These are phyloP conservation scores for Trichoderma gracile DNA, from an alignment of 2,329 filamentous ascomycete genomes.

Conservation along the genomic window DNA sequence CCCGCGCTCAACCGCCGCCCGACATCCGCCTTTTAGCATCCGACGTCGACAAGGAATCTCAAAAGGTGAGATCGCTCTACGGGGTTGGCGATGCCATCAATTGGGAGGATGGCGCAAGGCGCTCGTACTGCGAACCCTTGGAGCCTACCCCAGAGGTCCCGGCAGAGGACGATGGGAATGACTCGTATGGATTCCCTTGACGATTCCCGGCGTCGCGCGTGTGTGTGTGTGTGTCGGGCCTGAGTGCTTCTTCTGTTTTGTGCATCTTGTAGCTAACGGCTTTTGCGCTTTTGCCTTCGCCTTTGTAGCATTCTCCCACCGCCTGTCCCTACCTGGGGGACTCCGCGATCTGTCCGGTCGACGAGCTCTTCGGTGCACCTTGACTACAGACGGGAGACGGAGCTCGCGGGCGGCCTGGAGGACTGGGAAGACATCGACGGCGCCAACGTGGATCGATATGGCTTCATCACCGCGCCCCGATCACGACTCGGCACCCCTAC, in stretches of 20 bases:
- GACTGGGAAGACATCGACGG: conserved; percentile 67
- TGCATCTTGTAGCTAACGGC: conserved; percentile 32
- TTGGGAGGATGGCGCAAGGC: conserved; percentile 54
- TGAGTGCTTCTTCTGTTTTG: not conserved
- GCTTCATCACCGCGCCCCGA: conserved; percentile 59
- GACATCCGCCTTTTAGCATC: conserved; percentile 55
- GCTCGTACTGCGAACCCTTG: conserved; percentile 50
- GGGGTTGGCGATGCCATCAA: conserved; percentile 55
- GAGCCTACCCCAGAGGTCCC: conserved; percentile 54
- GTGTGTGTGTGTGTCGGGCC: not conserved
- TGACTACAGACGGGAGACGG: conserved; percentile 45
- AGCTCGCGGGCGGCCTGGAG: conserved; percentile 61
- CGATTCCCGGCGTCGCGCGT: conserved; percentile 29
- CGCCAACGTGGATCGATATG: conserved; percentile 65
- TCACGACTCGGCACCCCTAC: conserved; percentile 46
- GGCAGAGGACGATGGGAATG: conserved; percentile 54
- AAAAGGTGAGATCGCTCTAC: conserved; percentile 69
- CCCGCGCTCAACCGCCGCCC: conserved; percentile 36
- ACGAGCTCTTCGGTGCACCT: conserved; percentile 47
- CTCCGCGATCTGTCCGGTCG: conserved; percentile 45
- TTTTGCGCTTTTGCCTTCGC: not conserved
- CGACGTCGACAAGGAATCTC: conserved; percentile 62
- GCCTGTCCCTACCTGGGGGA: conserved; percentile 39
- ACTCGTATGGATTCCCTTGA: conserved; percentile 58
- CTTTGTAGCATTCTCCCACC: conserved; percentile 34